Evolutionary conservation across 2,329 filamentous ascomycete genomes (phyloP), one percentile per base, ranked within the genome.

Genomic region (Fusarium virguliforme): DNA sequence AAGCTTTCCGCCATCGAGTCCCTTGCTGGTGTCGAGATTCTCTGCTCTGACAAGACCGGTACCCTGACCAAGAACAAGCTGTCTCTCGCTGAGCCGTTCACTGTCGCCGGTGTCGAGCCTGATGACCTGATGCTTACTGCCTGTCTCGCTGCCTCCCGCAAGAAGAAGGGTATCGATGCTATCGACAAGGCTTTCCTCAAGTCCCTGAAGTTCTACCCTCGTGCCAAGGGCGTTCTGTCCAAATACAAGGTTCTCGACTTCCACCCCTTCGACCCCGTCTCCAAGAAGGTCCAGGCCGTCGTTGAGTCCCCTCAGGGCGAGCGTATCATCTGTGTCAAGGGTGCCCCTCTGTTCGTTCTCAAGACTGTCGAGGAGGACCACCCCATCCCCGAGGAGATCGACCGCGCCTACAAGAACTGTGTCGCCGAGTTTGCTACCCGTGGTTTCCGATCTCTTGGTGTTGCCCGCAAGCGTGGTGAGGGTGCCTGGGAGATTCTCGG

Each of bases 151-250:
- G 94, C 94, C 70, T 95, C 92, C 74, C 92, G 94, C 85, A 97
- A 96, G 89, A 95, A 95, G 89, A 97, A 97, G 87, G 94, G 94
- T 86, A 95, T 97, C 72, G 94, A 97, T 80, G 93, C 94, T 74
- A 97, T 97, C 76, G 94, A 97, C 88, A 96, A 95, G 87, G 94
- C 94, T 79, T 97, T 97, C 87, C 87, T 97, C 75, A 97, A 96
- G 86, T 89, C 92, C 24, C 90, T 97, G 71, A 89, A 89, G 79
- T 91, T 87, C 85, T 97, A 97, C 81, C 94, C 94, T 70, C 89
- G 89, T 70, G 94, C 93, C 83, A 97, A 96, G 88, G 82, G 85
- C 68, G 91, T 92, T 60, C 89, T 97, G 60, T 89, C 89, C 84
- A 93, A 94, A 85, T 97, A 95, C 88, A 92, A 91, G 83, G 92